Conservation (phyloP, 2,329 filamentous ascomycete genomes). For the Sclerotiophoma versabilis region DNA sequence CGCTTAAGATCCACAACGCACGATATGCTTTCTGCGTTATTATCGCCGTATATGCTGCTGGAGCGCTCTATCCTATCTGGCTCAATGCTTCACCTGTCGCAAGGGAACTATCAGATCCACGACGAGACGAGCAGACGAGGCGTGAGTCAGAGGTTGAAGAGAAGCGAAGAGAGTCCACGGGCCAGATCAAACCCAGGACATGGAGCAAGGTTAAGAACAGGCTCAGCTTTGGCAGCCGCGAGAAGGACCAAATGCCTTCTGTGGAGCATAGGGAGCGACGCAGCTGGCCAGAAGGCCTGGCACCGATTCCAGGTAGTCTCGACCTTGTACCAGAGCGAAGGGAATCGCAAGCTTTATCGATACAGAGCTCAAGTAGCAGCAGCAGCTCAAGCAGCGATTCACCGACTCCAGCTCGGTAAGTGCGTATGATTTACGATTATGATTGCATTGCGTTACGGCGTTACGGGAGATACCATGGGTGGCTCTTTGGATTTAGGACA, state of each 20-base stretch:
- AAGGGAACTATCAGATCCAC: constrained; percentile 60
- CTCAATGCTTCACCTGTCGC: constrained; percentile 58
- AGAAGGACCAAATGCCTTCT: constrained; percentile 32
- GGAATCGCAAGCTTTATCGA: constrained; percentile 6
- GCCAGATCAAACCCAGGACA: constrained; percentile 24
- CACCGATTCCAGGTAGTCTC: constrained; percentile 14
- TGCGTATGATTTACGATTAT: constrained; percentile 11
- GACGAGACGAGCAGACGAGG: constrained; percentile 44
- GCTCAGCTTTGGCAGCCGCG: constrained; percentile 27
- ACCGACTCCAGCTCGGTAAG: background rate
- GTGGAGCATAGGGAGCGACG: constrained; percentile 42
- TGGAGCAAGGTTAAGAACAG: constrained; percentile 36
- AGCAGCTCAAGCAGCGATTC: constrained; percentile 1
- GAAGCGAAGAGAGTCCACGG: constrained; percentile 28
- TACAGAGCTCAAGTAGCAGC: constrained; percentile 6
- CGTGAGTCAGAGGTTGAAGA: constrained; percentile 34
- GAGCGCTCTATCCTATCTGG: constrained; percentile 62
- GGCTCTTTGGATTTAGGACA: constrained; percentile 5
- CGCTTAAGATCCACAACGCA: constrained; percentile 49
- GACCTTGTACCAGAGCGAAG: constrained; percentile 8
- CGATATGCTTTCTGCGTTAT: constrained; percentile 62
- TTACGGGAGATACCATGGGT: constrained; percentile 29
- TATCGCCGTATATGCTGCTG: constrained; percentile 59
- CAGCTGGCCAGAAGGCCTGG: constrained; percentile 41
- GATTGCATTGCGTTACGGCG: constrained; percentile 22